Base-by-base conservation (phyloP, 139 green algal genomes). In the Edaphochlamys debaryana region DNA sequence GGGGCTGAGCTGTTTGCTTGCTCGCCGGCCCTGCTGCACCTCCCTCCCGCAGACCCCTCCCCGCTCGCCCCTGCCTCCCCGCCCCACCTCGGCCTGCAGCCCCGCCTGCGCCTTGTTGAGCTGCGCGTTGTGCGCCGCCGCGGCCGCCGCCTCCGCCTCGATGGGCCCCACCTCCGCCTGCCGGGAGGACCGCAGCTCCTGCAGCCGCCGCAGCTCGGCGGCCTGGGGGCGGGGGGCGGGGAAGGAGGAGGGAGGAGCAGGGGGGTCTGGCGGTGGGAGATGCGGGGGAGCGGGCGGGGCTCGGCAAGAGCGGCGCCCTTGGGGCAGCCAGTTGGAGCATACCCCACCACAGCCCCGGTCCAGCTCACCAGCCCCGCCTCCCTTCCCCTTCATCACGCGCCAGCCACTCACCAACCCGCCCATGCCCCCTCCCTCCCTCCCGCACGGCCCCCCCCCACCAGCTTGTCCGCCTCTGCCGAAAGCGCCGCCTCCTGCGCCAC, bases 21-120 rank as follows among this genome's bases (percentile, higher is more conserved):
- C n/a, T n/a, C n/a, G n/a, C n/a, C n/a, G n/a, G n/a, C n/a, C n/a
- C n/a, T n/a, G n/a, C n/a, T n/a, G n/a, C n/a, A n/a, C n/a, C n/a
- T n/a, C n/a, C n/a, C n/a, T n/a, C n/a, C n/a, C n/a, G n/a, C n/a
- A n/a, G n/a, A n/a, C n/a, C n/a, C n/a, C n/a, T n/a, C n/a, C n/a
- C n/a, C n/a, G n/a, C n/a, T n/a, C n/a, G n/a, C n/a, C n/a, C n/a
- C n/a, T n/a, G n/a, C n/a, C n/a, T n/a, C n/a, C n/a, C n/a, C n/a
- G 67, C 25, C 86, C 74, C 79, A 93, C 94, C 89, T 96, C 91
- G 70, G 45, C 58, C 29, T 90, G 84, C 42, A 98, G 85, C 52
- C 72, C 84, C 22, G 76, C 84, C 70, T 95, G 92, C 82, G 94
- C 85, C 82, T 93, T 95, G 88, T 95, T 96, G 0, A 98, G 91